Evolutionary conservation across 257 asterid genomes (phyloP).

Genomic region (Scutellaria galericulata): DNA sequence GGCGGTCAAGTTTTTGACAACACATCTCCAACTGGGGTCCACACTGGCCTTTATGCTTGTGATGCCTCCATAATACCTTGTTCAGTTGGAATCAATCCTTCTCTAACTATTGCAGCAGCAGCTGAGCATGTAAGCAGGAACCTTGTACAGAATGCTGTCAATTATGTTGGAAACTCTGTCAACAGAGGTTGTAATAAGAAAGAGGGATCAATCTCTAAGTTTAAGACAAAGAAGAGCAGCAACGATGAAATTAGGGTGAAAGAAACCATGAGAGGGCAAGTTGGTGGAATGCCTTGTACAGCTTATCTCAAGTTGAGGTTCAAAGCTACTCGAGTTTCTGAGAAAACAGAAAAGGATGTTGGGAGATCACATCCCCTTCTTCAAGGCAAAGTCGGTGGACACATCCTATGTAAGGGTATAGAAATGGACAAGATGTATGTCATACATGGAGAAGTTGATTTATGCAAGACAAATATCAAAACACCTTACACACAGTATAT

Average conservation of each 20-base stretch:
- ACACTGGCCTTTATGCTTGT: constrained; percentile 54
- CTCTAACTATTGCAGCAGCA: constrained; percentile 56
- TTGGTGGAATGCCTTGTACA: constrained; percentile 53
- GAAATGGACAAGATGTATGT: constrained; percentile 50
- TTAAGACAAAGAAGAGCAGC: constrained; percentile 12
- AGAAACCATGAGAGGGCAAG: constrained; percentile 57
- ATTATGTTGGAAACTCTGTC: neutral
- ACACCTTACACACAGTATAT: constrained; percentile 70
- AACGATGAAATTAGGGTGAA: constrained; percentile 22
- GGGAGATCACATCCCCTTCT: constrained; percentile 31
- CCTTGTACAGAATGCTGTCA: constrained; percentile 38
- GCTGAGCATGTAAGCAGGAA: constrained; percentile 55
- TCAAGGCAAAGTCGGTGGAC: constrained; percentile 54
- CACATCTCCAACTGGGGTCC: constrained; percentile 39
- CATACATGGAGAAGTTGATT: constrained; percentile 53
- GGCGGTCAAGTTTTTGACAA: constrained; percentile 57
- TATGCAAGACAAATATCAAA: constrained; percentile 48
- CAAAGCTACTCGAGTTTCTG: neutral
- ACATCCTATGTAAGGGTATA: constrained; percentile 40
- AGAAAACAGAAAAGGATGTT: neutral
- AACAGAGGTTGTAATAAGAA: constrained; percentile 11
- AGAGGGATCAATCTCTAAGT: constrained; percentile 18
- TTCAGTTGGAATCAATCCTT: constrained; percentile 61
- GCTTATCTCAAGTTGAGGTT: constrained; percentile 50
- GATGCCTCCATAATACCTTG: constrained; percentile 67